phyloP scores from a whole-genome alignment of 164 flowering plant genomes.

The Euptelea pleiosperma region DNA sequence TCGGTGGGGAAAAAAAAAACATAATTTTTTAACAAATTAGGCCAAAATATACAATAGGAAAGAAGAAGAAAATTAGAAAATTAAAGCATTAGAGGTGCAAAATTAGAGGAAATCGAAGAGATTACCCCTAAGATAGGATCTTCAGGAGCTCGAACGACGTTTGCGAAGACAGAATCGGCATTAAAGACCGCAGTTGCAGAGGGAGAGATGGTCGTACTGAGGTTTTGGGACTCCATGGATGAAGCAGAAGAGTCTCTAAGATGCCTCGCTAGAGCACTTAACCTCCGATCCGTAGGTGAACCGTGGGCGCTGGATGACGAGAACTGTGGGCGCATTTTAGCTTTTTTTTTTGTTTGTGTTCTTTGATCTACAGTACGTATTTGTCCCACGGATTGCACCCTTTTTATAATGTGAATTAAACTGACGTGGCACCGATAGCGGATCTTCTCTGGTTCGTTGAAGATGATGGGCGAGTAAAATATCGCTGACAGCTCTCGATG shows the following conservation, averaged over 20 bases:
- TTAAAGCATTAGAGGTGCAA: no score
- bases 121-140: constrained; percentile 96
- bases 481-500: no score
- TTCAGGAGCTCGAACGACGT: constrained; percentile 83
- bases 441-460: neutral
- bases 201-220: constrained; percentile 23
- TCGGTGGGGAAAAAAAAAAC: no score
- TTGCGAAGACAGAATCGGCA: constrained; percentile 63
- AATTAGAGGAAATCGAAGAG: neutral
- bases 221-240: constrained; percentile 26
- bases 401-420: neutral
- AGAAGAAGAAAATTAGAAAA: neutral
- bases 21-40: no score
- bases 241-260: constrained; percentile 20
- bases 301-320: no score
- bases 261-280: constrained; percentile 29
- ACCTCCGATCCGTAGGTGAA: constrained; percentile 33
- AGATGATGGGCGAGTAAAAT: no score
- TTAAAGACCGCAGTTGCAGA: constrained; percentile 42
- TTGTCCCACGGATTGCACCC: constrained; percentile 7
- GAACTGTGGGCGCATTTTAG: constrained; percentile 28
- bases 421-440: neutral
- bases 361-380: no score
- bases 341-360: neutral
- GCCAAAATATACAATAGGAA: no score